Evolutionary conservation across 2,329 filamentous ascomycete species (phyloP).

Genomic region (Ophiocordyceps unilateralis): DNA sequence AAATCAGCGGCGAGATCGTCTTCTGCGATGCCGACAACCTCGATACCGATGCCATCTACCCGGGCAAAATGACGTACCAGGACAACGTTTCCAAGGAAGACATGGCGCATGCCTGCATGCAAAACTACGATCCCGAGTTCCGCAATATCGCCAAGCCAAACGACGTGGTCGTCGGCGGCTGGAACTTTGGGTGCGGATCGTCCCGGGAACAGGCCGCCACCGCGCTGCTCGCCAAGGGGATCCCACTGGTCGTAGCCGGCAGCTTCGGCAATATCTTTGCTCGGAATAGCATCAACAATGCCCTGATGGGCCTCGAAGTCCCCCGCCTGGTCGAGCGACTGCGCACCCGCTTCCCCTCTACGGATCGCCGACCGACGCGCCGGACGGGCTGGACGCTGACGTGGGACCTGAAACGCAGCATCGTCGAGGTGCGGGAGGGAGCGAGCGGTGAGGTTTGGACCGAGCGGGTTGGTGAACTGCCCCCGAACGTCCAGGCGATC

Average conservation of each 20-base stretch:
- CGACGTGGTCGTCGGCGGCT: conserved; percentile 73
- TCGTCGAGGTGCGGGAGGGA: conserved; percentile 49
- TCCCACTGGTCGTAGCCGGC: conserved; percentile 63
- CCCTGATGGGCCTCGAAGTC: conserved; percentile 54
- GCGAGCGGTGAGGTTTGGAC: conserved; percentile 53
- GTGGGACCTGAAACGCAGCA: conserved; percentile 64
- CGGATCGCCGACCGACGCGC: conserved; percentile 42
- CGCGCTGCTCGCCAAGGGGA: conserved; percentile 63
- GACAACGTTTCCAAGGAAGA: conserved; percentile 58
- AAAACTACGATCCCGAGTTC: conserved; percentile 76
- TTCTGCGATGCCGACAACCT: conserved; percentile 72
- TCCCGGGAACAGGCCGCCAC: conserved; percentile 77
- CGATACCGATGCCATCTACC: conserved; percentile 86
- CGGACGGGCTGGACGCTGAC: conserved; percentile 69
- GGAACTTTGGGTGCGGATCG: conserved; percentile 75
- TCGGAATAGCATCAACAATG: conserved; percentile 67
- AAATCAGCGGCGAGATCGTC: conserved; percentile 69
- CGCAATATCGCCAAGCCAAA: conserved; percentile 40
- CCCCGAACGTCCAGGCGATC: conserved; percentile 74
- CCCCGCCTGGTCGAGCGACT: conserved; percentile 49
- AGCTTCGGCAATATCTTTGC: conserved; percentile 76
- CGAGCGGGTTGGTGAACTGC: conserved; percentile 67
- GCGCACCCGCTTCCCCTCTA: conserved; percentile 36
- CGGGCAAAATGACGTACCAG: conserved; percentile 83
- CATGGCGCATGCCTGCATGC: conserved; percentile 86